Evolutionary conservation across 1,139 yeast genomes (phyloP), one percentile per base, ranked within the genome.

Genomic region (Pichia sp.): DNA sequence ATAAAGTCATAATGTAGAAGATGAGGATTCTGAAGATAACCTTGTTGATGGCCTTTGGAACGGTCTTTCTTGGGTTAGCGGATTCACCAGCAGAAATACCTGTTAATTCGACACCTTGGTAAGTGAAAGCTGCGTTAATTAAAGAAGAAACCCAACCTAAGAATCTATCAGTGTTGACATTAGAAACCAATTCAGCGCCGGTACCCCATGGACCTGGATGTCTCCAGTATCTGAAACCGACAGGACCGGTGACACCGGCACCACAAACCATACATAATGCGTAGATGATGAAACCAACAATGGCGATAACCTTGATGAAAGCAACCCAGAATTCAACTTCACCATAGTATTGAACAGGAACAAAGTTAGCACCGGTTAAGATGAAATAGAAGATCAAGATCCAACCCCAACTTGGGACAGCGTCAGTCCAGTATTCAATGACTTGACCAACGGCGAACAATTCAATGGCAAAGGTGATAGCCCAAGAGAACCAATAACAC

Each of bases 81-180:
- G 93, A 78, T 69, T 91, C 97, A 63, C 96, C 96, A 19, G 95
- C 93, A 5, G 96, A 81, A 48, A 91, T 78, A 58, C 96, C 96
- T 30, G 87, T 85, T 56, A 87, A 76, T 67, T 91, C 97, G 52
- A 77, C 73, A 63, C 93, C 93, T 68, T 83, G 90, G 66, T 79
- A 85, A 32, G 91, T 83, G 69, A 84, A 85, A 20, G 88, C 85
- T 28, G 91, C 88, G 45, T 75, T 68, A 52, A 77, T 71, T 54
- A 77, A 65, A 52, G 80, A 70, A 55, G 73, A 65, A 63, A 72
- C 76, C 85, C 85, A 81, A 34, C 83, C 83, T 33, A 76, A 58
- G 60, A 85, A 83, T 61, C 84, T 71, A 46, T 73, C 85, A 30
- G 81, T 75, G 59, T 75, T 72, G 11, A 56, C 53, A 34, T 68